Evolutionary conservation across 1,284 basidiomycete species (phyloP).

Genomic region (Malassezia cuniculi): DNA sequence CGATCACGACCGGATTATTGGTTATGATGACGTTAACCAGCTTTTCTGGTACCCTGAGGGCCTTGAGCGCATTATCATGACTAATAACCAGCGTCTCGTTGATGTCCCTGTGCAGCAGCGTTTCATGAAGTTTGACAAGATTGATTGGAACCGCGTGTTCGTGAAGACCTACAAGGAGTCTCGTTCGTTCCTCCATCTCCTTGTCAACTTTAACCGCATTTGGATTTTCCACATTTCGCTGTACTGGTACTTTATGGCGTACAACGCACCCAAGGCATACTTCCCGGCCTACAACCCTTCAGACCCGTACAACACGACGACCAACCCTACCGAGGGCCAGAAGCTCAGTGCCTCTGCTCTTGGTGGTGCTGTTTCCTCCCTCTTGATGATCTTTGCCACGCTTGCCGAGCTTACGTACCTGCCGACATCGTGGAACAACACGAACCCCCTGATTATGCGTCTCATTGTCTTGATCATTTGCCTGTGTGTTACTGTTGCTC

Average conservation of each 20-base stretch:
- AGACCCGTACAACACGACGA: no score
- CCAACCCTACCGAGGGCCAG: constrained; percentile 25
- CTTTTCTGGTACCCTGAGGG: constrained; percentile 99
- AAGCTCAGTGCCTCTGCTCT: constrained; percentile 37
- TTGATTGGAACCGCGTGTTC: constrained; percentile 43
- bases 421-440: constrained; percentile 45
- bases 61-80: constrained; percentile 76
- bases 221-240: constrained; percentile 44
- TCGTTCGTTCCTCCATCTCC: constrained; percentile 42
- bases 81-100: constrained; percentile 62
- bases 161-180: constrained; percentile 46
- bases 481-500: constrained; percentile 38
- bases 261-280: constrained; percentile 80
- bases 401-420: constrained; percentile 43
- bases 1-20: constrained; percentile 90
- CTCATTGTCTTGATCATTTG: constrained; percentile 41
- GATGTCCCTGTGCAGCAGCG: constrained; percentile 43
- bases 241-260: constrained; percentile 48
- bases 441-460: constrained; percentile 38
- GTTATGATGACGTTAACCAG: constrained; percentile 98
- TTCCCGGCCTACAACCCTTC: constrained; percentile 50
- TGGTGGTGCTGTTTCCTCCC: constrained; percentile 41
- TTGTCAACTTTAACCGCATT: constrained; percentile 46
- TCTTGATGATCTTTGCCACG: constrained; percentile 43
- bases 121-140: constrained; percentile 46